Conservation (phyloP, 129 eudicot species). For the Apium graveolens region DNA sequence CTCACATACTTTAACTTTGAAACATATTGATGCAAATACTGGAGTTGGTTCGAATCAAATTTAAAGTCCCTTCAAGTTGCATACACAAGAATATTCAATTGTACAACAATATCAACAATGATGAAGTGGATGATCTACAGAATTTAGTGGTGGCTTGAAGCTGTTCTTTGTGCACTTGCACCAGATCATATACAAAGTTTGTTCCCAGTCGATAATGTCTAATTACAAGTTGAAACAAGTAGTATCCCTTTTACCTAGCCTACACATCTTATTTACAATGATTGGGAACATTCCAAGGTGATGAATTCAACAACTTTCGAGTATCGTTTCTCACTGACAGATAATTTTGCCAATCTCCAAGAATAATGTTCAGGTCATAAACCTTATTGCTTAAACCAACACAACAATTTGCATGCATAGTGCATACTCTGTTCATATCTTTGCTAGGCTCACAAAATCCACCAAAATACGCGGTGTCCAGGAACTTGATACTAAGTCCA, state of each 20-base stretch:
- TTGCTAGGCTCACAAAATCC: conserved; percentile 65
- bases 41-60: no score
- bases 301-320: not conserved
- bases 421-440: conserved; percentile 55
- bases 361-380: conserved; percentile 45
- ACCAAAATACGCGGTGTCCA: conserved; percentile 58
- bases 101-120: no score
- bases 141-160: no score
- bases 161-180: no score
- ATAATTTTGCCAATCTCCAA: conserved; percentile 54
- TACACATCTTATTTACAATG: conserved; percentile 11
- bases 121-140: no score
- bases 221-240: not conserved
- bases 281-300: conserved; percentile 41
- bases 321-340: conserved; percentile 17
- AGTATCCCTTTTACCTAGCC: not conserved
- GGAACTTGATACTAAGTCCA: conserved; percentile 42
- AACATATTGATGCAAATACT: no score
- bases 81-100: no score
- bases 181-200: not conserved
- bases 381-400: conserved; percentile 54
- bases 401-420: conserved; percentile 92
- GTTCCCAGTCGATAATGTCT: not conserved
- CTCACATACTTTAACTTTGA: no score
- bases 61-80: no score